Evolutionary conservation across 164 flowering plant species (phyloP).

Genomic region (Aristolochia fimbriata): DNA sequence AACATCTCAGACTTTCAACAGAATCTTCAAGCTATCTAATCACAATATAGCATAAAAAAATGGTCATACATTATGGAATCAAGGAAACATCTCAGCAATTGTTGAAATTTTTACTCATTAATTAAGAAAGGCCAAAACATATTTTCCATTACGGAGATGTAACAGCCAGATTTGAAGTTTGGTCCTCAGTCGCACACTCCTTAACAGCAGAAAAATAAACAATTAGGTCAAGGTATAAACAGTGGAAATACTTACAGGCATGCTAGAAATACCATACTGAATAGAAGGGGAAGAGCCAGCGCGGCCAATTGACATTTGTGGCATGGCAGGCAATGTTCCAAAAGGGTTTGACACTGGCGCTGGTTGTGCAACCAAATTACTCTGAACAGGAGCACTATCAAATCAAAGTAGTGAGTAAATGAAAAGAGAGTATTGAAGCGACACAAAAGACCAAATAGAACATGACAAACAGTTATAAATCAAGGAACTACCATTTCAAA

Average conservation of each 20-base stretch:
- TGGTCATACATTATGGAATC: no score
- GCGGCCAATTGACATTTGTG: slow-evolving; percentile 73
- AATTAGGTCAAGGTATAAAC: neutral
- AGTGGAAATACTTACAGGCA: slow-evolving; percentile 47
- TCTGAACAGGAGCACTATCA: slow-evolving; percentile 46
- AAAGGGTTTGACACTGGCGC: slow-evolving; percentile 52
- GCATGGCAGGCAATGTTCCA: slow-evolving; percentile 83
- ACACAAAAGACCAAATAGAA: neutral
- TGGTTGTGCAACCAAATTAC: slow-evolving; percentile 34
- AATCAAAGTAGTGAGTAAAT: no score
- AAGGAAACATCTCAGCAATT: no score
- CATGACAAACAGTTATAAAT: neutral
- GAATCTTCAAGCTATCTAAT: no score
- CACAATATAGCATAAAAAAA: no score
- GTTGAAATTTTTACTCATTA: neutral
- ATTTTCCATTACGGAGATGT: no score
- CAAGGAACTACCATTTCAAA: no score
- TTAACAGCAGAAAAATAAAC: no score
- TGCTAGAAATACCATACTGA: slow-evolving; percentile 87
- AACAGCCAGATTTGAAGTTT: no score
- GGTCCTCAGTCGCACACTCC: no score
- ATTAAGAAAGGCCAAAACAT: neutral
- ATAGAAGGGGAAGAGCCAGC: slow-evolving; percentile 63
- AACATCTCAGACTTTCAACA: no score
- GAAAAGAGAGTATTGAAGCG: no score